These are phyloP conservation scores for Skeletonema grethae DNA, from an alignment of 108 stramenopile genomes.

Conservation along the genomic window DNA sequence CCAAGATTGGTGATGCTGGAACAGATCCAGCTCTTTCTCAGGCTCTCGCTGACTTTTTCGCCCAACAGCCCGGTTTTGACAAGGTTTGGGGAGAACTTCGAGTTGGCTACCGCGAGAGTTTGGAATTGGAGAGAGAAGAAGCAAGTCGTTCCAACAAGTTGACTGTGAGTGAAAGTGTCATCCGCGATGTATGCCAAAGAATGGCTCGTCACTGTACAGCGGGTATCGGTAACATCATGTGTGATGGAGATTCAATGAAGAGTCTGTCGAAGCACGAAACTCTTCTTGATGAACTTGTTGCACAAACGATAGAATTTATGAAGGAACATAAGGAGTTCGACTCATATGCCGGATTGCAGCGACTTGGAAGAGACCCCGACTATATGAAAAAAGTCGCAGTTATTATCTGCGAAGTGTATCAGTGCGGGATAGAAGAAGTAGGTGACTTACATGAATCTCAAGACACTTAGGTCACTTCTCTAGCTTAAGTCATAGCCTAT, in stretches of 20 bases:
- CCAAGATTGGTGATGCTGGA: neutral
- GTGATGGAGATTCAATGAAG: neutral
- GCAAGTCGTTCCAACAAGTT: neutral
- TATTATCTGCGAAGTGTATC: neutral
- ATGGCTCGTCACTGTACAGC: neutral
- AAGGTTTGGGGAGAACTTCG: constrained; percentile 3
- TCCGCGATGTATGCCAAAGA: neutral
- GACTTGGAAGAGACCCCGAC: neutral
- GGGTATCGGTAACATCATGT: neutral
- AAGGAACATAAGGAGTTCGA: neutral
- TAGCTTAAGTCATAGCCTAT: neutral
- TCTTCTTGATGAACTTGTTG: neutral
- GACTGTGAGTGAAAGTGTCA: neutral
- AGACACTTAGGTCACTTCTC: too few relatives aligned
- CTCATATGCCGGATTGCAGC: neutral
- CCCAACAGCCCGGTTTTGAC: constrained; percentile 13
- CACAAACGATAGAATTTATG: neutral
- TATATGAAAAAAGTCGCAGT: neutral
- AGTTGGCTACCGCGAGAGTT: constrained; percentile 1
- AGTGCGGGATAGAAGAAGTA: neutral
- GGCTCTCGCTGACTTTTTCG: constrained; percentile 16
- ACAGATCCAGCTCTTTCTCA: constrained; percentile 11
- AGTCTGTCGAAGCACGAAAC: neutral
- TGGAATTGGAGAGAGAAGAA: constrained; percentile 1
- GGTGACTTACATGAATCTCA: neutral